These are phyloP conservation scores for Aspergillus sp. DNA, from an alignment of 2,329 filamentous ascomycete species.

Conservation along the genomic window DNA sequence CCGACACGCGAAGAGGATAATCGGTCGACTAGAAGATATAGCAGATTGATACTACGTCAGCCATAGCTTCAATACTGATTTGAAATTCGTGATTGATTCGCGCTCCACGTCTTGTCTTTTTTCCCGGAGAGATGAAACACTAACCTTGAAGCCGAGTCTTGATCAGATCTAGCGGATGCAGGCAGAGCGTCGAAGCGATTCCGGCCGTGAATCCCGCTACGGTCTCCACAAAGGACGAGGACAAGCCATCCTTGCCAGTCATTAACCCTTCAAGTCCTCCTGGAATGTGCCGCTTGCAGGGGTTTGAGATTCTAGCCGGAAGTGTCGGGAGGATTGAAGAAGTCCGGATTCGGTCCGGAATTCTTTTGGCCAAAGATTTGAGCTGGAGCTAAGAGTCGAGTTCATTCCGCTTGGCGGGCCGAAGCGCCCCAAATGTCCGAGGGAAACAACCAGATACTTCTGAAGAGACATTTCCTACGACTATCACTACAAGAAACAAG, in stretches of 20 bases:
- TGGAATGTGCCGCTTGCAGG: constrained; percentile 3
- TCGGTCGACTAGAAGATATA: constrained; percentile 51
- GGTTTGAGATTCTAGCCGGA: background rate
- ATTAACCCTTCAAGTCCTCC: constrained; percentile 36
- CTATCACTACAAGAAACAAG: background rate
- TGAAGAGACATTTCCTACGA: background rate
- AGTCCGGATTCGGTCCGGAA: background rate
- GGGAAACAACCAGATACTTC: background rate
- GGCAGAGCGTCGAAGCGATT: constrained; percentile 77
- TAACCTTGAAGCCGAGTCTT: constrained; percentile 93
- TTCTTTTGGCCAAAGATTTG: background rate
- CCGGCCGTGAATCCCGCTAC: constrained; percentile 89
- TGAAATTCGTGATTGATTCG: background rate
- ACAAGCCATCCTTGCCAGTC: constrained; percentile 58
- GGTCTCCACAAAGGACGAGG: constrained; percentile 80
- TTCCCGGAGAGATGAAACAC: constrained; percentile 20
- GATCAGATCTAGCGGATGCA: constrained; percentile 91
- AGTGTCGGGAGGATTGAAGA: background rate
- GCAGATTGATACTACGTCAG: background rate
- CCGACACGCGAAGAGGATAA: constrained; percentile 50
- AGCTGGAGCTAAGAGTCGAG: background rate
- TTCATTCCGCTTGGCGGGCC: constrained; percentile 12
- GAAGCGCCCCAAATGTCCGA: background rate
- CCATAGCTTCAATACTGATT: background rate
- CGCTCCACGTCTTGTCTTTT: background rate